Conservation (phyloP, 2,329 filamentous ascomycete genomes). For the Xylariaceae sp. region DNA sequence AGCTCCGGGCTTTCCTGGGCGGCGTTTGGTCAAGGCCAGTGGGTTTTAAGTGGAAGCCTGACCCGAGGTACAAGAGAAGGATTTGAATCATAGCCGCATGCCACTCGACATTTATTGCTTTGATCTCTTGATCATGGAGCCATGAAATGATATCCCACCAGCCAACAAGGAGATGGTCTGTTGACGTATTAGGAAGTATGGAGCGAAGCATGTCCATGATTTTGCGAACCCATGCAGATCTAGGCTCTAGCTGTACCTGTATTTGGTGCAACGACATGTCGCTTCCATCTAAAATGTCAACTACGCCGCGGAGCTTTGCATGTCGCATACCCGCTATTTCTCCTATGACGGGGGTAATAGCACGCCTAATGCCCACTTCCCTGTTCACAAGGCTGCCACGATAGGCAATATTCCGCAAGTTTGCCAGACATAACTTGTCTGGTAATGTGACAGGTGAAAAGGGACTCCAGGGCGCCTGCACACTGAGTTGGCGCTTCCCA, state of each 20-base stretch:
- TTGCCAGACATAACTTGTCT: conserved; percentile 51
- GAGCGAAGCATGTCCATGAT: conserved; percentile 61
- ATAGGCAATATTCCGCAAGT: conserved; percentile 57
- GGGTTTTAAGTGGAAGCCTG: conserved; percentile 39
- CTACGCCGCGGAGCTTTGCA: conserved; percentile 53
- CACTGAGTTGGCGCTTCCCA: conserved; percentile 62
- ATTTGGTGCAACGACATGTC: conserved; percentile 60
- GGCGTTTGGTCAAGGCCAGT: conserved; percentile 19
- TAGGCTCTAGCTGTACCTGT: conserved; percentile 63
- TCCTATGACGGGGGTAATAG: conserved; percentile 44
- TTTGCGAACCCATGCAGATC: conserved; percentile 56
- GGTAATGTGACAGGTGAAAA: conserved; percentile 65
- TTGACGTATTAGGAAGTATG: conserved; percentile 56
- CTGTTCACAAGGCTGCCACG: conserved; percentile 48
- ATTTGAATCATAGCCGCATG: conserved; percentile 62
- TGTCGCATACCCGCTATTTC: conserved; percentile 55
- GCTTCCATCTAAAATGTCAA: conserved; percentile 64
- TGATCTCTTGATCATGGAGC: conserved; percentile 49
- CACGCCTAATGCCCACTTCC: conserved; percentile 45
- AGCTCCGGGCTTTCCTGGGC: conserved; percentile 23
- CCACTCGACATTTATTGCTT: conserved; percentile 60
- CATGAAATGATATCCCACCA: conserved; percentile 75
- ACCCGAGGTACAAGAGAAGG: conserved; percentile 59
- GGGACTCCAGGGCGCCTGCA: conserved; percentile 73
- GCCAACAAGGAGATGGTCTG: conserved; percentile 59